Evolutionary conservation across 257 asterid genomes (phyloP).

Genomic region (Solanum phureja): DNA sequence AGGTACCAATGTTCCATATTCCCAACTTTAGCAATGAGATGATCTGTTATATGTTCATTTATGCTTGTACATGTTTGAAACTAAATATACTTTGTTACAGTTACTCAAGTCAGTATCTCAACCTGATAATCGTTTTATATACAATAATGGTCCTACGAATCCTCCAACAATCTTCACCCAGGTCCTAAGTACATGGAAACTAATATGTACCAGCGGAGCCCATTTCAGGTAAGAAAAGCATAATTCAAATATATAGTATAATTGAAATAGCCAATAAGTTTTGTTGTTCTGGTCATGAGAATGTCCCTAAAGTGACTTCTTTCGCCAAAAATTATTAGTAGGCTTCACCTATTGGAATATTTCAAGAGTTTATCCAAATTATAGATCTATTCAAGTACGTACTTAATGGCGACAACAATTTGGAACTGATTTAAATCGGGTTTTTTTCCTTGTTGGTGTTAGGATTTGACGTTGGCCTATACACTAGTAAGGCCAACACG

Average conservation of each 20-base stretch:
- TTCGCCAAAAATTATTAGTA: background rate
- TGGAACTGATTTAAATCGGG: background rate
- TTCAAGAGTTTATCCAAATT: background rate
- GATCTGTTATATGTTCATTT: background rate
- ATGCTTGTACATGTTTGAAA: background rate
- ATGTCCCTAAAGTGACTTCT: background rate
- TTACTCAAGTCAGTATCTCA: background rate
- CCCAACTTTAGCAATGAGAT: background rate
- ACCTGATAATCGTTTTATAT: constrained; percentile 2
- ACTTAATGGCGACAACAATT: background rate
- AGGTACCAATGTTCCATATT: no score
- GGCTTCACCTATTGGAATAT: background rate
- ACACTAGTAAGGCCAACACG: no score
- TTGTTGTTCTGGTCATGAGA: background rate
- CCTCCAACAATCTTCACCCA: constrained; percentile 10
- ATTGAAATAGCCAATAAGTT: background rate
- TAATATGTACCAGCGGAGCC: constrained; percentile 14
- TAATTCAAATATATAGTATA: background rate
- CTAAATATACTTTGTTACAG: background rate
- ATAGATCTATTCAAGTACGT: background rate
- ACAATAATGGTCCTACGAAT: constrained; percentile 13
- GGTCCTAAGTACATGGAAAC: constrained; percentile 12
- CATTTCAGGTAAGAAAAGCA: constrained; percentile 11
- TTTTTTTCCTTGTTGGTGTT: background rate
- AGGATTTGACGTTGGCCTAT: constrained; percentile 13